These are phyloP conservation scores for Gracilaria vermiculophylla DNA, from an alignment of 23 red algal genomes.

Conservation along the genomic window DNA sequence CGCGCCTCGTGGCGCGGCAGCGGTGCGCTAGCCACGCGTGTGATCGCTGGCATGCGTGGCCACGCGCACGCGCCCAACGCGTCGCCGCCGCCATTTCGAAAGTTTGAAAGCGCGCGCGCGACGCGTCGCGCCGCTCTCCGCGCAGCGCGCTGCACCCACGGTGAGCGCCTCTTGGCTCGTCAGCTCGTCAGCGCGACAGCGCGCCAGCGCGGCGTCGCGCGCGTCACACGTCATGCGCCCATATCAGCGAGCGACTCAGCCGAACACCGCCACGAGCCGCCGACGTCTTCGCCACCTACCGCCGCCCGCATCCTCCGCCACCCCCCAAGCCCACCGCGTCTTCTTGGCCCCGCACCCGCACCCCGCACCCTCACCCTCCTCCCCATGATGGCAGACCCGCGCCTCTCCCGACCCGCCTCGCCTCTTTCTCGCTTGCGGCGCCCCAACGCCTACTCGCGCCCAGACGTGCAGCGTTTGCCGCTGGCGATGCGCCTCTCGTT, in stretches of 20 bases:
- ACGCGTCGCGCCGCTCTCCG: not conserved
- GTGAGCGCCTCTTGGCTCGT: too few relatives aligned
- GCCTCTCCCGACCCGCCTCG: not conserved
- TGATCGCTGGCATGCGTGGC: too few relatives aligned
- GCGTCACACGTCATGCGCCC: not conserved
- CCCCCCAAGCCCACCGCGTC: too few relatives aligned
- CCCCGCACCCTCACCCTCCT: not conserved
- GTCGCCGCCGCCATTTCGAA: not conserved
- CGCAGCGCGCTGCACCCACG: not conserved
- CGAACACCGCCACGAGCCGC: not conserved
- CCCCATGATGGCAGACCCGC: not conserved
- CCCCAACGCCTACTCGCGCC: slow-evolving; percentile 8
- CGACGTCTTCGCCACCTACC: too few relatives aligned
- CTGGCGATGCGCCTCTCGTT: not conserved
- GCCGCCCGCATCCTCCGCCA: too few relatives aligned
- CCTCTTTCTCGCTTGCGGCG: not conserved
- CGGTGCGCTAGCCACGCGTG: too few relatives aligned
- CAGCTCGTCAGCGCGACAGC: too few relatives aligned
- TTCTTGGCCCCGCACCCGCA: not conserved
- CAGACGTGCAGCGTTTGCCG: slow-evolving; percentile 9
- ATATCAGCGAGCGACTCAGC: not conserved
- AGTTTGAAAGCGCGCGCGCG: not conserved
- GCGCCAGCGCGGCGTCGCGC: not conserved
- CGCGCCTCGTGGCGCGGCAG: too few relatives aligned
- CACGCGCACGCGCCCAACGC: not conserved